Evolutionary conservation across 2,329 filamentous ascomycete genomes (phyloP), one percentile per base, ranked within the genome.

Genomic region (Aciculosporium take): DNA sequence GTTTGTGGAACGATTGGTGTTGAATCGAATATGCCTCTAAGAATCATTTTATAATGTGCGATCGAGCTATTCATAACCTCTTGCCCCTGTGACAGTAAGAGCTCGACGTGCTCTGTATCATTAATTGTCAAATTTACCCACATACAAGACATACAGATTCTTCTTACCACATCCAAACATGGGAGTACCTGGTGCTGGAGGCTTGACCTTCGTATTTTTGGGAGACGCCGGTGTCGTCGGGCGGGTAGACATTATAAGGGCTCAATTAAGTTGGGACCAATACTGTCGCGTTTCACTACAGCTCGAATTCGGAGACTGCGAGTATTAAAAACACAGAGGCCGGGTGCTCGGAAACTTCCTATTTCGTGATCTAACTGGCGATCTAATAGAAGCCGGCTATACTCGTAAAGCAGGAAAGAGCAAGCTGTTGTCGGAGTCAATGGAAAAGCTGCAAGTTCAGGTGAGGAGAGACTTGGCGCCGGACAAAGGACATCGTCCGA

Each of bases 21-120:
- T 46, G 72, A 68, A 57, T 86, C 80, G 60, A 81, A 80, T 48
- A 88, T 78, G 43, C 74, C 74, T 45, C 79, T 71, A 30, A 87
- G 66, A 45, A 85, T 74, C 53, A 75, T 72, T 54, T 80, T 82
- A 61, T 88, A 88, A 51, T 83, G 74, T 42, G 75, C 67, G 45
- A 84, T 75, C 17, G 79, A 81, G 46, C 71, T 77, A 51, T 82
- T 79, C 60, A 76, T 78, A 13, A 74, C 72, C 47, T 79, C 74
- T 47, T 76, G 73, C 35, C 65, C 69, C 52, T 70, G 72, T 27
- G 66, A 69, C 27, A 86, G 68, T 45, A 87, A 72, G 20, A 70
- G 66, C 56, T 84, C 78, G 37, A 84, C 71, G 59, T 88, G 83
- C 57, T 84, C 83, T 87, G 10, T 5, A 24, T 8, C 17, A 13